Percentiles rank a stretch among this genome's conserved stretches.
Conservation (phyloP, 2,329 filamentous ascomycete species). For the Paraphoma chrysanthemicola region DNA sequence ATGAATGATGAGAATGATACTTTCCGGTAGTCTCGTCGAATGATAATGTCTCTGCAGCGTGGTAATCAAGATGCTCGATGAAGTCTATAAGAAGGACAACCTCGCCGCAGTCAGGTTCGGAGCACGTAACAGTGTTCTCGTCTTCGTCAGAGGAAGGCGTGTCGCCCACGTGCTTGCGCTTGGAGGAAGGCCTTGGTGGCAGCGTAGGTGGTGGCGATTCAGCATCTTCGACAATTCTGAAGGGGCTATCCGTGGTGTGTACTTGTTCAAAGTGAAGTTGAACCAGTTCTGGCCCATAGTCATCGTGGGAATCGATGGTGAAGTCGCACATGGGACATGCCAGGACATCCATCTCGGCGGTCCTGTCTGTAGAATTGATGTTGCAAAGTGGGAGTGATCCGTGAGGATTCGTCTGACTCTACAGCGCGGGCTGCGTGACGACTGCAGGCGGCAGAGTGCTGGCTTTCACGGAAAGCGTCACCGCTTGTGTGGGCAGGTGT, state of each 20-base stretch:
- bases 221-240: slow-evolving; percentile 41
- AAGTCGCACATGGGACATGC: slow-evolving; percentile 47
- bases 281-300: slow-evolving; percentile 33
- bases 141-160: slow-evolving; percentile 40
- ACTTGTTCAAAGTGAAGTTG: slow-evolving; percentile 51
- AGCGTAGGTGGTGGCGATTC: slow-evolving; percentile 33
- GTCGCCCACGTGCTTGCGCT: slow-evolving; percentile 20
- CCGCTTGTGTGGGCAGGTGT: slow-evolving; percentile 7
- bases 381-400: slow-evolving; percentile 1
- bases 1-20: slow-evolving; percentile 42
- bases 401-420: not conserved
- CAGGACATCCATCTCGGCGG: slow-evolving; percentile 25
- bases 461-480: slow-evolving; percentile 12
- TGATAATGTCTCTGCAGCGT: slow-evolving; percentile 50
- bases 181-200: slow-evolving; percentile 25
- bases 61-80: slow-evolving; percentile 56
- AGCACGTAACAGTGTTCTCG: slow-evolving; percentile 47
- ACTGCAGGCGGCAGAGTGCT: not conserved
- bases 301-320: slow-evolving; percentile 31
- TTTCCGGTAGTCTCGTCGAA: slow-evolving; percentile 42
- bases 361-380: slow-evolving; percentile 18
- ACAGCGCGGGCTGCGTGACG: not conserved
- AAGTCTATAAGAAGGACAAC: slow-evolving; percentile 49
- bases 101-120: slow-evolving; percentile 53
- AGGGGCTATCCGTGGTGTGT: slow-evolving; percentile 49